Evolutionary conservation across 2,329 filamentous ascomycete species (phyloP), one percentile per base, ranked within the genome.

Genomic region (Clarireedia hainanense): DNA sequence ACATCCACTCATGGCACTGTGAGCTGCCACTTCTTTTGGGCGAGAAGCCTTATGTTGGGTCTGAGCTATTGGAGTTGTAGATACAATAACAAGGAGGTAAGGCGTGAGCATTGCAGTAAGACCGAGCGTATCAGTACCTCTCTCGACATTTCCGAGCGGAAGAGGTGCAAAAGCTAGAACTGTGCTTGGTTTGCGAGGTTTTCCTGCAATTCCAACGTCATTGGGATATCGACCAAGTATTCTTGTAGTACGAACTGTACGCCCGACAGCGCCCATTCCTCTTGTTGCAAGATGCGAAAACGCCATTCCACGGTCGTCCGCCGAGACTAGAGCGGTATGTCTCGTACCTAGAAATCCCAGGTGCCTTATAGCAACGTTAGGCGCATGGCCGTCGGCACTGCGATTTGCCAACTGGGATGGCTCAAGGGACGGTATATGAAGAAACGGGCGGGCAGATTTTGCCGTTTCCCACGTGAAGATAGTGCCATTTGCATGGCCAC

Each of bases 391-490:
- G 74, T 97, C 91, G 1, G 73, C 70, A n/a, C 80, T 84, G 48
- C 84, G 80, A 30, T 83, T 78, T 53, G 88, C 79, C 34, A 85
- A 68, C 57, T 88, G 81, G 2, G 75, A 73, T n/a, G 78, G 72
- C 36, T 90, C 83, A 9, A 95, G 75, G 37, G 90, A 89, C 1
- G 86, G 83, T 45, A 99, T 91, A 50, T 89, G 84, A 34, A 99
- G 79, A 69, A 99, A 99, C 0, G 92, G 94, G 34, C 88, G 81
- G 3, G 90, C 84, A n/a, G 88, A 81, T 56, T 88, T 81, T 42
- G 82, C 81, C 12, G 92, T 86, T 69, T 99, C 95, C 95, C 95
- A 99, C 0, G 92, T 99, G 68, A 96, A 97, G 52, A 99, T 96
- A 67, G 85, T 85, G 3, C 94, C 95, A 64, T 86, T 89, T 0